Conservation (phyloP, 2,329 filamentous ascomycete genomes). For the Hymenoscyphus scutula region DNA sequence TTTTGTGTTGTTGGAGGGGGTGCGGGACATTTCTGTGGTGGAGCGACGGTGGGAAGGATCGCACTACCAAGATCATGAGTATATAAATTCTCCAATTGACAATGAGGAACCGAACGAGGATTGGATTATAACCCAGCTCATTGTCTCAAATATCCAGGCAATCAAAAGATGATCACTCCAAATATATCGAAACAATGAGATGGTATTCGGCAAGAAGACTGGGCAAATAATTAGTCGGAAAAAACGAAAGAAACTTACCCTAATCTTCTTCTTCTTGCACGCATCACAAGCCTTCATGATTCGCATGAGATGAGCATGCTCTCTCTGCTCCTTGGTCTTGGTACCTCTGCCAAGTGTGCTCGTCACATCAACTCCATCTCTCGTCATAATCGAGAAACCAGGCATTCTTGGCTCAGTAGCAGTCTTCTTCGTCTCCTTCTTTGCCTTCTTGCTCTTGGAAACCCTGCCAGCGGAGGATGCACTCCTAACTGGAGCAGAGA, state of each 20-base stretch:
- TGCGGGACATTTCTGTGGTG: constrained; percentile 27
- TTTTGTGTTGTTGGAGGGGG: constrained; percentile 23
- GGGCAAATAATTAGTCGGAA: not conserved
- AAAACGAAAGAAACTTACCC: constrained; percentile 32
- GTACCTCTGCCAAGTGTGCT: constrained; percentile 59
- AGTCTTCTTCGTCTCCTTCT: constrained; percentile 31
- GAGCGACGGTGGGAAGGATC: constrained; percentile 34
- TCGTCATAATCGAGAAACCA: constrained; percentile 66
- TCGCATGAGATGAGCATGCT: constrained; percentile 64
- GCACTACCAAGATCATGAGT: constrained; percentile 23
- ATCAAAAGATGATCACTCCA: not conserved
- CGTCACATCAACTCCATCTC: constrained; percentile 61
- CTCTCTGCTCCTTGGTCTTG: constrained; percentile 66
- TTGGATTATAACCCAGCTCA: not conserved
- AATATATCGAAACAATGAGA: not conserved
- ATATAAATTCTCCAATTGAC: not conserved
- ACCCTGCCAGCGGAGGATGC: constrained; percentile 19
- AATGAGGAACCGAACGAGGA: not conserved
- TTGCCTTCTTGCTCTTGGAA: constrained; percentile 29
- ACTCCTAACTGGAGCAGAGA: constrained; percentile 20
- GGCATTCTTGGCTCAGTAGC: constrained; percentile 42
- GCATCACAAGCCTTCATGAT: constrained; percentile 66
- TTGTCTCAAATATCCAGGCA: no score
- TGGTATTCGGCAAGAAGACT: not conserved
- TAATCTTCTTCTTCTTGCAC: constrained; percentile 62